Evolutionary conservation across 768 basidiomycete genomes (phyloP).

Genomic region (Naematelia aurantialba): DNA sequence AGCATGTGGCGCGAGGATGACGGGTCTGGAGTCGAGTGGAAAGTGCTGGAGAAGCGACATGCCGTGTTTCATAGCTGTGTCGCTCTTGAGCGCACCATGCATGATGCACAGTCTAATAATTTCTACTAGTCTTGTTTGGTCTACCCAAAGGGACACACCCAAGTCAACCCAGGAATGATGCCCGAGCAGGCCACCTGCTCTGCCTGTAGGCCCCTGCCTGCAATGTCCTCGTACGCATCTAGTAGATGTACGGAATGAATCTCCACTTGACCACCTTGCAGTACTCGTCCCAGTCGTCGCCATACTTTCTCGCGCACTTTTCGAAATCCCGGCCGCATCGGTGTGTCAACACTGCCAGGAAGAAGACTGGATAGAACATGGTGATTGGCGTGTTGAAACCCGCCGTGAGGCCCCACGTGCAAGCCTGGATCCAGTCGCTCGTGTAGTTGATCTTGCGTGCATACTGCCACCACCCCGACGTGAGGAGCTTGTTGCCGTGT

Average conservation of each 20-base stretch:
- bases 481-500: slow-evolving; percentile 88
- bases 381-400: slow-evolving; percentile 89
- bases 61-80: neutral
- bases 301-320: slow-evolving; percentile 85
- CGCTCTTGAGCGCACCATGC: neutral
- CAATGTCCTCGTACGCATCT: slow-evolving; percentile 23
- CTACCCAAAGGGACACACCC: too few relatives aligned
- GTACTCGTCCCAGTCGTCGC: slow-evolving; percentile 90
- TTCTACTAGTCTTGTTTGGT: too few relatives aligned
- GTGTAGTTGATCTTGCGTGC: slow-evolving; percentile 98
- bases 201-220: neutral
- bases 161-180: too few relatives aligned
- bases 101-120: too few relatives aligned
- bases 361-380: slow-evolving; percentile 90
- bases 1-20: slow-evolving; percentile 21
- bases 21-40: neutral
- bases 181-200: too few relatives aligned
- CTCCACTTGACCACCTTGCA: slow-evolving; percentile 82
- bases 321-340: slow-evolving; percentile 92
- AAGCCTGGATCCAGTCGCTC: slow-evolving; percentile 82
- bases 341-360: slow-evolving; percentile 86
- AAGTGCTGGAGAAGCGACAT: slow-evolving; percentile 5
- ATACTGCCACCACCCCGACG: slow-evolving; percentile 89
- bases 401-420: slow-evolving; percentile 90
- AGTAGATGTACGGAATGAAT: slow-evolving; percentile 85